Evolutionary conservation across 2,329 filamentous ascomycete species (phyloP).

Genomic region (Coniochaeta pulveracea): DNA sequence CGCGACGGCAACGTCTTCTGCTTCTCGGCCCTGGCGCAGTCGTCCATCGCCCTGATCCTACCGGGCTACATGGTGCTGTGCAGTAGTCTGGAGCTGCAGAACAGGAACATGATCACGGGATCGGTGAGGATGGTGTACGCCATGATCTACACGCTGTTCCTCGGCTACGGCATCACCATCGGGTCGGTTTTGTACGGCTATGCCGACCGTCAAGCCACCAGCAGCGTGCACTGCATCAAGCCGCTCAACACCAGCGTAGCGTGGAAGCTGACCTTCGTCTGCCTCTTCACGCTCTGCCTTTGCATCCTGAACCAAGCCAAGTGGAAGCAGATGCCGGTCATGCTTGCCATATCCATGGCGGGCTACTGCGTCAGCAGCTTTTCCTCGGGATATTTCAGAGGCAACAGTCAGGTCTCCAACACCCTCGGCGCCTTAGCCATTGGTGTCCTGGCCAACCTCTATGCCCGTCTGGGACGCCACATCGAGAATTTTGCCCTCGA

Average conservation of each 20-base stretch:
- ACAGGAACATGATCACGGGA: conserved; percentile 56
- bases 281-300: conserved; percentile 56
- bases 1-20: conserved; percentile 48
- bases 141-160: conserved; percentile 61
- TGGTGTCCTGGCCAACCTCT: conserved; percentile 68
- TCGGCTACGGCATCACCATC: conserved; percentile 62
- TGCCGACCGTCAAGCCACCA: conserved; percentile 42
- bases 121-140: conserved; percentile 66
- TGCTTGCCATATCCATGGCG: conserved; percentile 61
- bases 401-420: conserved; percentile 65
- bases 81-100: conserved; percentile 54
- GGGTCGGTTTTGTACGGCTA: conserved; percentile 53
- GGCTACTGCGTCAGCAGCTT: conserved; percentile 72
- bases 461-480: conserved; percentile 55
- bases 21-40: conserved; percentile 61
- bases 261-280: conserved; percentile 46
- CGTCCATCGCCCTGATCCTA: conserved; percentile 64
- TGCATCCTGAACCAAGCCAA: conserved; percentile 58
- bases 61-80: conserved; percentile 57
- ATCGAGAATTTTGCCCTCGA: conserved; percentile 44
- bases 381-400: conserved; percentile 51
- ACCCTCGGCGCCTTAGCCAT: conserved; percentile 68
- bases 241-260: conserved; percentile 31
- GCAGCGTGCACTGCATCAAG: conserved; percentile 28
- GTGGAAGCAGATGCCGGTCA: conserved; percentile 65